These are phyloP conservation scores for Backusella liffmaniae DNA, from an alignment of 192 early-diverging fungal genomes.

Conservation along the genomic window DNA sequence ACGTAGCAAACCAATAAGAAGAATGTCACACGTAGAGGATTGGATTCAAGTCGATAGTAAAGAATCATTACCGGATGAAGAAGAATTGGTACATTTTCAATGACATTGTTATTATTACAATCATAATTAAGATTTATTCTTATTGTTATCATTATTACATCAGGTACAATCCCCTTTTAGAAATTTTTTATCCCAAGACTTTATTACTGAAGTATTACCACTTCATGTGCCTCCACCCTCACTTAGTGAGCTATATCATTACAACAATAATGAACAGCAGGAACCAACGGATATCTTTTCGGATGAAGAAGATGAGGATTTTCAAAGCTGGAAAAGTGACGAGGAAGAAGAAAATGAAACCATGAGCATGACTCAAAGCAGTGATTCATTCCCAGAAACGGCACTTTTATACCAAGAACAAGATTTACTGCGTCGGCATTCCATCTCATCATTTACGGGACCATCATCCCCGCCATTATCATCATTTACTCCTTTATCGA, in stretches of 20 bases:
- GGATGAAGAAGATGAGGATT: not conserved
- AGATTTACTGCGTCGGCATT: conserved; percentile 13
- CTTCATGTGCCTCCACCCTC: conserved; percentile 38
- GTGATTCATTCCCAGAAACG: not conserved
- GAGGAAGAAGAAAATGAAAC: conserved; percentile 9
- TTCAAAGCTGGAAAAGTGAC: conserved; percentile 12
- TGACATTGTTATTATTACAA: not conserved
- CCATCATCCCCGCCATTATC: conserved; percentile 5
- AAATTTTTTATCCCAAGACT: conserved; percentile 36
- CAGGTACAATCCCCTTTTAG: conserved; percentile 27
- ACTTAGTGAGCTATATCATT: conserved; percentile 22
- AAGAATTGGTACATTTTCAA: conserved; percentile 31
- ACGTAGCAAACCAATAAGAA: conserved; percentile 15
- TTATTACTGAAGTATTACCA: conserved; percentile 34
- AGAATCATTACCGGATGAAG: conserved; percentile 39
- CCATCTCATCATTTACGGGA: conserved; percentile 20
- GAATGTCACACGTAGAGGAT: conserved; percentile 42
- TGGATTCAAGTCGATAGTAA: conserved; percentile 37
- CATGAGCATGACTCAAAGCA: not conserved
- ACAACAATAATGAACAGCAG: not conserved
- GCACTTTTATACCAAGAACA: not conserved
- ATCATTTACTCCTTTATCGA: conserved; percentile 1
- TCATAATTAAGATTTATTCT: not conserved
- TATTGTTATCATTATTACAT: too few relatives aligned
- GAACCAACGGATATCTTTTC: not conserved